Conservation (phyloP, 768 basidiomycete species). For the Amanita subjunquillea region DNA sequence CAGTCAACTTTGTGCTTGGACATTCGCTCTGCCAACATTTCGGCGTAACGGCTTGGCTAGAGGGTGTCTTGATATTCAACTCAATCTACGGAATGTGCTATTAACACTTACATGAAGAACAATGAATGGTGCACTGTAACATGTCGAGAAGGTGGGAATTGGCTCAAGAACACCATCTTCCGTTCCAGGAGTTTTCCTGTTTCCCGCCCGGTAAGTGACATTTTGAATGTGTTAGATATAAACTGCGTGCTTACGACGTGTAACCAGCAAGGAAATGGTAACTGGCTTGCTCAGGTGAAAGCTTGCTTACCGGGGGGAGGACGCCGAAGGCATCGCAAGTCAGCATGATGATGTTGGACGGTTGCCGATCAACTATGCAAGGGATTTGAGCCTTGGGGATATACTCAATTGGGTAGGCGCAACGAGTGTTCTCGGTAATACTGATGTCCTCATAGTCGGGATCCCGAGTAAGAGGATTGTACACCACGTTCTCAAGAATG, state of each 20-base stretch:
- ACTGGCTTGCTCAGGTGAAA: constrained; percentile 89
- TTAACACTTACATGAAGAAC: constrained; percentile 67
- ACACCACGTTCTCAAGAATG: constrained; percentile 99
- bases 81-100: not conserved
- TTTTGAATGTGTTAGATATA: not conserved
- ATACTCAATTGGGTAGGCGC: constrained; percentile 97
- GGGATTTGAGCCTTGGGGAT: constrained; percentile 95
- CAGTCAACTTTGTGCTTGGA: constrained; percentile 79
- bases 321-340: constrained; percentile 99
- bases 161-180: constrained; percentile 98
- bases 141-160: constrained; percentile 98
- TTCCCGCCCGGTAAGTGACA: constrained; percentile 11
- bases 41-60: constrained; percentile 88
- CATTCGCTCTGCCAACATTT: constrained; percentile 97
- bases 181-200: constrained; percentile 93
- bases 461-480: constrained; percentile 69
- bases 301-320: constrained; percentile 87
- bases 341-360: constrained; percentile 92
- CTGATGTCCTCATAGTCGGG: constrained; percentile 95
- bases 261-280: constrained; percentile 98
- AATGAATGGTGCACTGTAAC: constrained; percentile 99
- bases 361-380: constrained; percentile 78
- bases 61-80: not conserved
- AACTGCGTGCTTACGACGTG: constrained; percentile 52
- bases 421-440: constrained; percentile 99